Percentiles rank a stretch among this genome's conserved stretches.
Conservation (phyloP, 192 early-diverging fungal genomes). For the Coemansia sp. region DNA sequence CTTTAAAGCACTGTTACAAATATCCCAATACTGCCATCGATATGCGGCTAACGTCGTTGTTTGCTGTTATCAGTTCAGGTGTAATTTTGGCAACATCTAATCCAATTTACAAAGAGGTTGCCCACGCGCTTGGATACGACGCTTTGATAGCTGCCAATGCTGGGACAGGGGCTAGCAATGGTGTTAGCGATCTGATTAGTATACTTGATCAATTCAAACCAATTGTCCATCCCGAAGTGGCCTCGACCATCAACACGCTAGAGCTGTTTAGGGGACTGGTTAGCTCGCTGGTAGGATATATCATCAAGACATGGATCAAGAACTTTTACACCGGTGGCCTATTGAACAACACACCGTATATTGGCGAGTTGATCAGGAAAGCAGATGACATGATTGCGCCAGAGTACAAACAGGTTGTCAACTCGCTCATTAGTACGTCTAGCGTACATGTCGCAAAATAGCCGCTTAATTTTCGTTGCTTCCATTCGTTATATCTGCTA, state of each 20-base stretch:
- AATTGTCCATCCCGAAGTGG: conserved; percentile 26
- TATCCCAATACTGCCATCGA: not conserved
- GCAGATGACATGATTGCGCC: conserved; percentile 25
- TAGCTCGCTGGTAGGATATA: conserved; percentile 26
- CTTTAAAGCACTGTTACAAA: not conserved
- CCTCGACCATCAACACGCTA: conserved; percentile 18
- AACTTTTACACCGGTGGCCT: conserved; percentile 31
- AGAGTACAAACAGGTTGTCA: conserved; percentile 14
- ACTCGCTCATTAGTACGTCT: not conserved
- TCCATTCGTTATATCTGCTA: not conserved
- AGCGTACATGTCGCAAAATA: not conserved
- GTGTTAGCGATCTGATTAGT: conserved; percentile 15
- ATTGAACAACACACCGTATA: conserved; percentile 44
- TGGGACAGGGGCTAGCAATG: conserved; percentile 21
- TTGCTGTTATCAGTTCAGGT: not conserved
- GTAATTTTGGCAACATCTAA: not conserved
- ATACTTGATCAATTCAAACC: conserved; percentile 41
- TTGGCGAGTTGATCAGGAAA: conserved; percentile 43
- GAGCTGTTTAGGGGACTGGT: conserved; percentile 30
- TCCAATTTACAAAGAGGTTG: conserved; percentile 41
- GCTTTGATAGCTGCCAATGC: conserved; percentile 17
- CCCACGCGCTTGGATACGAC: conserved; percentile 39
- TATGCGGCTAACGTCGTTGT: not conserved
- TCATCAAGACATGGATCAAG: conserved; percentile 16
- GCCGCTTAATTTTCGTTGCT: not conserved